phyloP scores from a whole-genome alignment of 331 rosid genomes.

The Malus hybrid region DNA sequence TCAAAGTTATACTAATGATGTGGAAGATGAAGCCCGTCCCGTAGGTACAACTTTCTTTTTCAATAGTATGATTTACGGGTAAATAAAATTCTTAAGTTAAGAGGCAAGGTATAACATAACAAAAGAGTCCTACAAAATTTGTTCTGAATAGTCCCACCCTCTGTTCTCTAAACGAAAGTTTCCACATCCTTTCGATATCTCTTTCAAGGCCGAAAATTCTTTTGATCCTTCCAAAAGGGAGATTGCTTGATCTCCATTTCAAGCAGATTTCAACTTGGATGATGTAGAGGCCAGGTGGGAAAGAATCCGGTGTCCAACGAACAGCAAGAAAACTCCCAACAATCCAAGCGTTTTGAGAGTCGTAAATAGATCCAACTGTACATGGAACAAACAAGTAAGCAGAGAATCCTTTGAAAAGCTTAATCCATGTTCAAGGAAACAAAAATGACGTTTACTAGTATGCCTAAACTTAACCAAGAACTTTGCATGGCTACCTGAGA shows the following conservation, averaged over 20 bases:
- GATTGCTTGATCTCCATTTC: constrained; percentile 17
- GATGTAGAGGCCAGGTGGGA: constrained; percentile 77
- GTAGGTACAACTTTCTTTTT: constrained; percentile 5
- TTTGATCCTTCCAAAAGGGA: not conserved
- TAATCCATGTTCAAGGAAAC: not conserved
- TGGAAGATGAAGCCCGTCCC: constrained; percentile 2
- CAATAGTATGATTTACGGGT: constrained; percentile 3
- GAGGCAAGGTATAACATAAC: constrained; percentile 13
- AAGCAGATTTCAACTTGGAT: constrained; percentile 83
- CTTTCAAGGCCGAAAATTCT: not conserved
- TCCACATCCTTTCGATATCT: not conserved
- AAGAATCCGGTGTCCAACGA: constrained; percentile 81
- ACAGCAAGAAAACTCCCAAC: constrained; percentile 62
- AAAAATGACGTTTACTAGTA: not conserved
- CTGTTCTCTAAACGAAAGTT: constrained; percentile 12
- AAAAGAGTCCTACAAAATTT: constrained; percentile 51
- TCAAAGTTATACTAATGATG: not conserved
- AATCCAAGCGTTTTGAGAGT: constrained; percentile 74
- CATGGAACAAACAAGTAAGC: constrained; percentile 6
- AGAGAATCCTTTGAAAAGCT: not conserved
- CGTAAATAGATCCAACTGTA: constrained; percentile 87
- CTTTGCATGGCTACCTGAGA: too few relatives aligned
- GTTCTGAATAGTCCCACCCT: constrained; percentile 25
- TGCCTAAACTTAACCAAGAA: not conserved
- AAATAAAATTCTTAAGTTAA: constrained; percentile 13